Base-by-base conservation (phyloP, 495 filamentous ascomycete genomes). In the Bryoglossum gracile region DNA sequence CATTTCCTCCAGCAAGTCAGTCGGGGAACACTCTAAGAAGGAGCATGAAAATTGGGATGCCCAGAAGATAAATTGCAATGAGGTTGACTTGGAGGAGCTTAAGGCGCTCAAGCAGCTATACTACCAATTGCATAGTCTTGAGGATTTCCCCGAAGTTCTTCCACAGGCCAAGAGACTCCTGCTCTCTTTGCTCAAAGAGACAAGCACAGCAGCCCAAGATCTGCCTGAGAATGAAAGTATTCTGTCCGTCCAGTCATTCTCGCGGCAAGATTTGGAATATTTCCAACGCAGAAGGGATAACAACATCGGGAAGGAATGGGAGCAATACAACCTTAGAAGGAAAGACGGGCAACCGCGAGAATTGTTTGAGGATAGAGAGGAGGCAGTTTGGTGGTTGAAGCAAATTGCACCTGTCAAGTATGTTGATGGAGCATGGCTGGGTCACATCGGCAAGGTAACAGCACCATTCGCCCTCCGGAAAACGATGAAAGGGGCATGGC, bases 21-120 rank as follows among this genome's bases (percentile, higher is more conserved):
- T 1, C 18, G 36, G 21, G 19, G 34, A 40, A 26, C 36, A 28
- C 9, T n/a, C 24, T 23, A 6, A 18, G 19, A 40, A 28, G 6
- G 41, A 10, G 17, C 23, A 26, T 16, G 19, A 28, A 30, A 48
- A 48, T 18, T 6, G 23, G 19, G 46, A 39, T 18, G 22, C 21
- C 24, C 34, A 48, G 23, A 32, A 39, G 34, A 39, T 40, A 40
- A 23, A 34, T 4, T 16, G 19, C 34, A 25, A 48, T 25, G 46
- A 39, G 30, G 14, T 30, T 23, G 34, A 48, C 36, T 40, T 22
- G 17, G 46, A 48, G 34, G 47, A 50, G 38, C 37, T 50, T 23
- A 50, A 50, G 36, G 37, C 47, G 19, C 37, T 50, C 24, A 37
- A 37, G 16, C 34, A 8, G 8, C 36, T 39, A 1, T 39, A 39